phyloP scores from a whole-genome alignment of 75 land plant species.

The Picea sitchensis region DNA sequence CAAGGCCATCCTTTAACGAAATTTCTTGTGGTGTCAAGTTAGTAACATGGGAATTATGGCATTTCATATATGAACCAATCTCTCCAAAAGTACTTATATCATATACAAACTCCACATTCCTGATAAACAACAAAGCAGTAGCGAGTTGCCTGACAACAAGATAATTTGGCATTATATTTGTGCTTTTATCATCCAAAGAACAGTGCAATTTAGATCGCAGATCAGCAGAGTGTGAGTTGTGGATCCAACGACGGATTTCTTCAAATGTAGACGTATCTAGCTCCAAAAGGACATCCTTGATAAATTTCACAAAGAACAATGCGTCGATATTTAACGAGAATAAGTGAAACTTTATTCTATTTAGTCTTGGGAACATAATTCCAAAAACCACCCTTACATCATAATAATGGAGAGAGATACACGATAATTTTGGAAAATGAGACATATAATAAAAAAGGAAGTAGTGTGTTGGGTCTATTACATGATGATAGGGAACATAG shows the following conservation, averaged over 20 bases:
- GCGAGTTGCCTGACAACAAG: slow-evolving; percentile 42
- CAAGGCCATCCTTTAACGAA: slow-evolving; percentile 47
- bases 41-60: slow-evolving; percentile 62
- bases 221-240: slow-evolving; percentile 11
- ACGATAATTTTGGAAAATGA: too few relatives aligned
- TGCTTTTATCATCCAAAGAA: background rate
- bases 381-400: too few relatives aligned
- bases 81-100: slow-evolving; percentile 62
- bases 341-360: too few relatives aligned
- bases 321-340: too few relatives aligned
- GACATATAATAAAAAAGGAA: too few relatives aligned
- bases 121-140: slow-evolving; percentile 55
- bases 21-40: slow-evolving; percentile 60
- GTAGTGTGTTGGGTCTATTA: too few relatives aligned
- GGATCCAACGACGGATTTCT: slow-evolving; percentile 56
- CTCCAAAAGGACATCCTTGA: too few relatives aligned
- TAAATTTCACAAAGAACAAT: too few relatives aligned
- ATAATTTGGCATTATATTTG: too few relatives aligned
- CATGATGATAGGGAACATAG: too few relatives aligned
- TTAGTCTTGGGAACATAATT: too few relatives aligned
- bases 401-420: too few relatives aligned
- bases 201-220: slow-evolving; percentile 26
- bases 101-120: slow-evolving; percentile 81
- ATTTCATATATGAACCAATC: slow-evolving; percentile 12
- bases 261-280: slow-evolving; percentile 27